phyloP scores from a whole-genome alignment of 805 yeast species.

The Brettanomyces sp. region DNA sequence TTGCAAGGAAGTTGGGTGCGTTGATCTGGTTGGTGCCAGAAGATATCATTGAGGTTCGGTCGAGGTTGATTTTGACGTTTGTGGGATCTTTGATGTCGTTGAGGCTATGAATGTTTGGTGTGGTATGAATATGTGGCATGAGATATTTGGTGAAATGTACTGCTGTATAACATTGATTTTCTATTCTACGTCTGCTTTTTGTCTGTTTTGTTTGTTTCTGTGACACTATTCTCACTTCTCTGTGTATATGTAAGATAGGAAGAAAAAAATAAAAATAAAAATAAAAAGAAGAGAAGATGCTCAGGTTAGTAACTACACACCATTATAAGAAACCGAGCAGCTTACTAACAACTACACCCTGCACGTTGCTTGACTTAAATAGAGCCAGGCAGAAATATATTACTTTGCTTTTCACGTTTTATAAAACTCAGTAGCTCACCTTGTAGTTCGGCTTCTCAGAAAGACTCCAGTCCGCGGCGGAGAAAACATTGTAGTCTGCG shows the following conservation, averaged over 20 bases:
- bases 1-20: conserved; percentile 96
- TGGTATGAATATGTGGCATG: background rate
- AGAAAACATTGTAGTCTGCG: conserved; percentile 35
- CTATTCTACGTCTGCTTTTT: background rate
- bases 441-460: conserved; percentile 31
- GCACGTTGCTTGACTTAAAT: no score
- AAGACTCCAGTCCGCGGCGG: conserved; percentile 34
- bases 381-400: no score
- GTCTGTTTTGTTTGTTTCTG: background rate
- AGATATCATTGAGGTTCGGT: conserved; percentile 92
- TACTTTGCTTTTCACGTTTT: background rate
- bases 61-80: conserved; percentile 86
- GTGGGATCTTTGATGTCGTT: conserved; percentile 91
- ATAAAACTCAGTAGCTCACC: conserved; percentile 18
- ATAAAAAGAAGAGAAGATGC: no score
- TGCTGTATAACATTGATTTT: background rate
- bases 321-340: no score
- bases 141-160: no score
- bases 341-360: no score
- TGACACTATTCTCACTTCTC: no score
- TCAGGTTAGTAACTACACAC: no score
- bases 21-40: conserved; percentile 99
- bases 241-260: no score
- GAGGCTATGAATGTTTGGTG: conserved; percentile 4
- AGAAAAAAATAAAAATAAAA: no score